Conservation (phyloP, 139 green algal genomes). For the Chlorella ohadii region DNA sequence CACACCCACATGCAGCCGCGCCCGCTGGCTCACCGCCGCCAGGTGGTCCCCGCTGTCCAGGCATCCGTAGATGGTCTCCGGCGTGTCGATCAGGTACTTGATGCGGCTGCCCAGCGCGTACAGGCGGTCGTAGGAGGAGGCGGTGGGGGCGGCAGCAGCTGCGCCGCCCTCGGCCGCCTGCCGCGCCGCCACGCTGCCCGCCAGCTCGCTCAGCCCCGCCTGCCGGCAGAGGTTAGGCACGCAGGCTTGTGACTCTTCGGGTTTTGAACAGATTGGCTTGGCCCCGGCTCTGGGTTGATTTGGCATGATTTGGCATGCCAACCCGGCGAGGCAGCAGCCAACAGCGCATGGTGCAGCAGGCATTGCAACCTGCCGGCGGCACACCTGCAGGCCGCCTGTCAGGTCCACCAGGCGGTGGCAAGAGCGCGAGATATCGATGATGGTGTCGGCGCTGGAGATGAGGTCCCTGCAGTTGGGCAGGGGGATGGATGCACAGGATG, state of each 20-base stretch:
- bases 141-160: neutral
- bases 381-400: no score
- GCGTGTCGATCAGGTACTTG: slow-evolving; percentile 97
- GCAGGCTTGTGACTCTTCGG: no score
- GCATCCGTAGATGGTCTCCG: slow-evolving; percentile 96
- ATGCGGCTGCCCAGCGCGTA: slow-evolving; percentile 85
- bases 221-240: slow-evolving; percentile 55
- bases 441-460: slow-evolving; percentile 93
- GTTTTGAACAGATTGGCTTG: no score
- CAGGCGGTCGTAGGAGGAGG: slow-evolving; percentile 50
- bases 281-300: no score
- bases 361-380: no score
- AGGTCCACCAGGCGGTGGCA: slow-evolving; percentile 69
- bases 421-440: slow-evolving; percentile 79
- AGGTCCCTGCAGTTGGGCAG: slow-evolving; percentile 93
- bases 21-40: slow-evolving; percentile 51
- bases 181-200: neutral
- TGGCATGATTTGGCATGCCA: no score
- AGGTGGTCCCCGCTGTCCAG: slow-evolving; percentile 85
- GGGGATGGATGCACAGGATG: no score
- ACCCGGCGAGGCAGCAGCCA: no score
- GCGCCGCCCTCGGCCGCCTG: neutral
- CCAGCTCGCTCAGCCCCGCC: slow-evolving; percentile 23
- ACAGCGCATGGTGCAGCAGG: no score
- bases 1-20: no score